Percentiles rank a stretch among this genome's conserved stretches.
phyloP scores from a whole-genome alignment of 805 yeast species.

The Candida maris region DNA sequence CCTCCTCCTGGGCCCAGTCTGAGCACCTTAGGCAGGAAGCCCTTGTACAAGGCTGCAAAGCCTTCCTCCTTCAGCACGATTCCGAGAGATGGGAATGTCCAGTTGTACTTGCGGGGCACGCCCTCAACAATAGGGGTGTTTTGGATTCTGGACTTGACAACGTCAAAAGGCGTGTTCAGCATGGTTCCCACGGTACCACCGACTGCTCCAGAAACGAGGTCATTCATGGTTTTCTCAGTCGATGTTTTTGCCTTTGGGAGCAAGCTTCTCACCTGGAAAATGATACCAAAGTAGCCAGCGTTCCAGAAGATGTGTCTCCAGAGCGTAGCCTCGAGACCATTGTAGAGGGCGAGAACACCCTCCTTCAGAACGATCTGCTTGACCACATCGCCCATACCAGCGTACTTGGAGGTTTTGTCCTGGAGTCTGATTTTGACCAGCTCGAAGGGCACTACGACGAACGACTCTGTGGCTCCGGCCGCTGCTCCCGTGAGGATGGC shows the following conservation, averaged over 20 bases:
- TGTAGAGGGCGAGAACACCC: slow-evolving; percentile 81
- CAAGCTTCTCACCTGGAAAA: slow-evolving; percentile 75
- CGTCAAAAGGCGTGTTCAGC: slow-evolving; percentile 94
- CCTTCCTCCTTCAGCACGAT: slow-evolving; percentile 90
- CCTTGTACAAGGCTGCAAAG: slow-evolving; percentile 84
- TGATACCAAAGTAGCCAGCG: slow-evolving; percentile 96
- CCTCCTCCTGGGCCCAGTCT: slow-evolving; percentile 99
- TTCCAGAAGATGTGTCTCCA: slow-evolving; percentile 98
- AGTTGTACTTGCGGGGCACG: slow-evolving; percentile 80
- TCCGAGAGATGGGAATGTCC: slow-evolving; percentile 81
- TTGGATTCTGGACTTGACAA: slow-evolving; percentile 95
- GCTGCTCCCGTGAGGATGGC: slow-evolving; percentile 94
- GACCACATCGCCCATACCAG: slow-evolving; percentile 81
- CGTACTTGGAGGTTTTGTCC: slow-evolving; percentile 78
- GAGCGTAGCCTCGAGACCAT: slow-evolving; percentile 93
- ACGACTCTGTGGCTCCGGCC: slow-evolving; percentile 96
- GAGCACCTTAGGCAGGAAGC: slow-evolving; percentile 93
- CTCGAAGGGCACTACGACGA: slow-evolving; percentile 97
- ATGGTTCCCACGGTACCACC: slow-evolving; percentile 98
- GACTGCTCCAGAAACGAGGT: slow-evolving; percentile 85
- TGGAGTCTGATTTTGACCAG: slow-evolving; percentile 92
- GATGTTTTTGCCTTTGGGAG: slow-evolving; percentile 75
- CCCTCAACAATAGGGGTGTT: slow-evolving; percentile 63
- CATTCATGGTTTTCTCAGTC: slow-evolving; percentile 77
- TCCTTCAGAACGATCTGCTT: slow-evolving; percentile 65